Percentiles rank a stretch among this genome's conserved stretches.
These are phyloP conservation scores for Kodamaea hsintzibuensis DNA, from an alignment of 805 yeast species.

Conservation along the genomic window DNA sequence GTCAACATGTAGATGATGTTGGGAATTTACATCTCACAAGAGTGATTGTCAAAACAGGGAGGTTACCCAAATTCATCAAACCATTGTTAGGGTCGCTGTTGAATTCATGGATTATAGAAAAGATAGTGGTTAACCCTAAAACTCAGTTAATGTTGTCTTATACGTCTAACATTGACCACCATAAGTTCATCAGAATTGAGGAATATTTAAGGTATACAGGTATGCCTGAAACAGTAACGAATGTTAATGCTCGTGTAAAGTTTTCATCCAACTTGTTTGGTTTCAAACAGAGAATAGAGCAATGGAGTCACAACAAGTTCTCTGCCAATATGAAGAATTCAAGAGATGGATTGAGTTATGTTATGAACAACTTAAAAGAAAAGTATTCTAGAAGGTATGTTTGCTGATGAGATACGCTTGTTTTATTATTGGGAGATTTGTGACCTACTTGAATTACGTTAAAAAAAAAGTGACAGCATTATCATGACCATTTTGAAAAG, in stretches of 20 bases:
- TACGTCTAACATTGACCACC: constrained; percentile 83
- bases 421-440: too few relatives aligned
- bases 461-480: too few relatives aligned
- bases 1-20: constrained; percentile 53
- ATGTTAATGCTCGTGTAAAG: constrained; percentile 60
- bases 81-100: constrained; percentile 67
- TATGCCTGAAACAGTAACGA: constrained; percentile 29
- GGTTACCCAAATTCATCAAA: constrained; percentile 75
- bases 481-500: too few relatives aligned
- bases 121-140: constrained; percentile 67
- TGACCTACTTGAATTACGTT: too few relatives aligned
- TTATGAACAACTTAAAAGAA: constrained; percentile 63
- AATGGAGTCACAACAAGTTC: constrained; percentile 75
- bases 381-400: constrained; percentile 13
- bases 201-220: constrained; percentile 51
- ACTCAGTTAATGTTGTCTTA: constrained; percentile 59
- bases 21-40: constrained; percentile 74
- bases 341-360: constrained; percentile 72
- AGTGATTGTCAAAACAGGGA: constrained; percentile 74
- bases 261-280: constrained; percentile 71
- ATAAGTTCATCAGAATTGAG: constrained; percentile 72
- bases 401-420: background rate
- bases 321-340: constrained; percentile 65
- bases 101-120: constrained; percentile 81
- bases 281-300: constrained; percentile 72